A percentile compares a stretch with the other conserved stretches of the same genome.
Conservation (phyloP, 257 asterid species). For the Nicotiana tabacum region DNA sequence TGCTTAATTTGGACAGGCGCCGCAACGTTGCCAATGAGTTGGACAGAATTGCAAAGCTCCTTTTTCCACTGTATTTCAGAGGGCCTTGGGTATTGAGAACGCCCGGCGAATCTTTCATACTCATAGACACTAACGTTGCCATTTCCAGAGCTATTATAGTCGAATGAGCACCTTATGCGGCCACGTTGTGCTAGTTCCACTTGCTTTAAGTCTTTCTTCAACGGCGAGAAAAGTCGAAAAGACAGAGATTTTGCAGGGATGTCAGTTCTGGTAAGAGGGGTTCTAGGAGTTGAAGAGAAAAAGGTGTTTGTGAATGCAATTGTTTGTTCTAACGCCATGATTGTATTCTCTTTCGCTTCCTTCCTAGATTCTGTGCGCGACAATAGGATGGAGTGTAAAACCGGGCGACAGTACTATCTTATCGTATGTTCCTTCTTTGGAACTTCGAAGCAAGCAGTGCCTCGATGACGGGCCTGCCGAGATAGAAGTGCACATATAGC, state of each 20-base stretch:
- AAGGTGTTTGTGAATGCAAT: background rate
- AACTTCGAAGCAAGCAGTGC: background rate
- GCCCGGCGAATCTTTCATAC: conserved; percentile 3
- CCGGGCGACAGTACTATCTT: background rate
- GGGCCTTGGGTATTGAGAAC: conserved; percentile 32
- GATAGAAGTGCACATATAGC: background rate
- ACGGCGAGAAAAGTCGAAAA: conserved; percentile 1
- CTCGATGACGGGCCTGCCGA: background rate
- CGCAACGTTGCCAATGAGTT: conserved; percentile 75
- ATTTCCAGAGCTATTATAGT: background rate
- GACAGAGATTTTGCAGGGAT: background rate
- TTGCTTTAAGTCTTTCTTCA: background rate
- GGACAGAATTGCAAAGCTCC: conserved; percentile 47
- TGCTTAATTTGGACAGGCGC: conserved; percentile 69
- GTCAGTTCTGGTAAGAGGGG: background rate
- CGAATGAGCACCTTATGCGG: conserved; percentile 30
- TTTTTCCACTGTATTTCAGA: conserved; percentile 44
- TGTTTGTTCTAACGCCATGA: conserved; percentile 20
- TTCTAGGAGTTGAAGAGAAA: background rate
- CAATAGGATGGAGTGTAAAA: background rate
- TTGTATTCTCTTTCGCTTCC: background rate
- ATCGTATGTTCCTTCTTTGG: background rate
- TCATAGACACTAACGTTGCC: conserved; percentile 8
- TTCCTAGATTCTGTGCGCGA: background rate
- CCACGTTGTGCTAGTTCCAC: background rate